phyloP scores from a whole-genome alignment of 768 basidiomycete species.

The Kwoniella bestiolae region DNA sequence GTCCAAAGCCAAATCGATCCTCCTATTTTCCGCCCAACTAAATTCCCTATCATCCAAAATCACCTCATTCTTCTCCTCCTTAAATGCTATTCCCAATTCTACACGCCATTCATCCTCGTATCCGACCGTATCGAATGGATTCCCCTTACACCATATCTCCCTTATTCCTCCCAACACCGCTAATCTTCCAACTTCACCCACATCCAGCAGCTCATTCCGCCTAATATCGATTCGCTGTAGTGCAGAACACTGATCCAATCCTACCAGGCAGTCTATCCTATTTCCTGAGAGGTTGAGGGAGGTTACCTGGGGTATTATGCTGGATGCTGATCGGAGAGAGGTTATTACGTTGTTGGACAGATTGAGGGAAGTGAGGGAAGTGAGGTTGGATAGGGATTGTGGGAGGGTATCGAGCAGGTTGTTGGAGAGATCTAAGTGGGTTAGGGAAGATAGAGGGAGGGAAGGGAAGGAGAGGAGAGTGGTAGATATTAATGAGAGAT shows the following conservation, averaged over 20 bases:
- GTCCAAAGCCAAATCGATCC: constrained; percentile 32
- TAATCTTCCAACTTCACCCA: constrained; percentile 80
- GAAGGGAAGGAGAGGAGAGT: constrained; percentile 43
- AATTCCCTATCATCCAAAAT: constrained; percentile 68
- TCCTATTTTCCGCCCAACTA: constrained; percentile 49
- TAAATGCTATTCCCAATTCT: constrained; percentile 80
- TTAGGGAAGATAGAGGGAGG: constrained; percentile 60
- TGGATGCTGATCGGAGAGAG: constrained; percentile 87
- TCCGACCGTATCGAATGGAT: constrained; percentile 68
- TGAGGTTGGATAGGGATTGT: constrained; percentile 70
- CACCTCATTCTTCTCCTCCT: constrained; percentile 74
- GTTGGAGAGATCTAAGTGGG: constrained; percentile 84
- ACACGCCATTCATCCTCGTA: constrained; percentile 72
- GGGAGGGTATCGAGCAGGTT: constrained; percentile 91
- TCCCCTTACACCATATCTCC: constrained; percentile 78
- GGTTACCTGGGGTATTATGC: constrained; percentile 74
- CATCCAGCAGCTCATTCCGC: constrained; percentile 76
- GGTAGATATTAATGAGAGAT: constrained; percentile 44
- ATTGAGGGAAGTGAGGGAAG: constrained; percentile 85
- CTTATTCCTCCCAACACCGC: constrained; percentile 75
- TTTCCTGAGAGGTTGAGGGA: constrained; percentile 81
- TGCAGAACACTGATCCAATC: constrained; percentile 83
- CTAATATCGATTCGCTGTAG: constrained; percentile 85
- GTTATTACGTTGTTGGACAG: constrained; percentile 98
- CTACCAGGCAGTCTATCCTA: constrained; percentile 91